Evolutionary conservation across 2,329 filamentous ascomycete species (phyloP).

Genomic region (Didymella glomerata): DNA sequence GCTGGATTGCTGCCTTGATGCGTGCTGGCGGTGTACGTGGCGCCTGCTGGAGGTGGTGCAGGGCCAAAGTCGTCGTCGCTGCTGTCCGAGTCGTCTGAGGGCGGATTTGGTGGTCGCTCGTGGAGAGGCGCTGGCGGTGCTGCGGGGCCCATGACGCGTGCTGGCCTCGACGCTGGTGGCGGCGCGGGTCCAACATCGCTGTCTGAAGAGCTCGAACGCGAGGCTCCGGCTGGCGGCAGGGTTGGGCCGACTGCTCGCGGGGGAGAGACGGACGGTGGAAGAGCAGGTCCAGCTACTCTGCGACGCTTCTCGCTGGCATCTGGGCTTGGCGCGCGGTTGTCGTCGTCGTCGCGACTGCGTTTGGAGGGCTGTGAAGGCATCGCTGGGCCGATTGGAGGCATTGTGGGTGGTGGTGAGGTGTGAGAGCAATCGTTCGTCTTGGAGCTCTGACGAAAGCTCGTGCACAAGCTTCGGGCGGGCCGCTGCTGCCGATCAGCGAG

Average conservation of each 20-base stretch:
- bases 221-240: background rate
- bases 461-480: slow-evolving; percentile 25
- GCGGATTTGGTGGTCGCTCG: slow-evolving; percentile 55
- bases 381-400: slow-evolving; percentile 73
- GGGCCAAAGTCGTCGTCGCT: slow-evolving; percentile 59
- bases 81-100: slow-evolving; percentile 47
- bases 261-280: slow-evolving; percentile 55
- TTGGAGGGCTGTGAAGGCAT: slow-evolving; percentile 71
- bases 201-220: background rate
- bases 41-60: slow-evolving; percentile 51
- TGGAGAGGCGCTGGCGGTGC: slow-evolving; percentile 61
- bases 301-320: slow-evolving; percentile 59
- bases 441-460: slow-evolving; percentile 4
- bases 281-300: slow-evolving; percentile 64
- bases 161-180: slow-evolving; percentile 44
- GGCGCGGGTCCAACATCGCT: slow-evolving; percentile 37
- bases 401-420: background rate
- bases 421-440: background rate
- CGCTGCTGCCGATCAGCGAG: slow-evolving; percentile 25
- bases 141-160: slow-evolving; percentile 61
- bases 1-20: slow-evolving; percentile 14
- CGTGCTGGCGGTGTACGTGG: slow-evolving; percentile 23
- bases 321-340: slow-evolving; percentile 51
- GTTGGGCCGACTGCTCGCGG: slow-evolving; percentile 3
- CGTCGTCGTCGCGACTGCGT: slow-evolving; percentile 59